These are phyloP conservation scores for Albifimbria verrucaria DNA, from an alignment of 2,329 filamentous ascomycete genomes.

Conservation along the genomic window DNA sequence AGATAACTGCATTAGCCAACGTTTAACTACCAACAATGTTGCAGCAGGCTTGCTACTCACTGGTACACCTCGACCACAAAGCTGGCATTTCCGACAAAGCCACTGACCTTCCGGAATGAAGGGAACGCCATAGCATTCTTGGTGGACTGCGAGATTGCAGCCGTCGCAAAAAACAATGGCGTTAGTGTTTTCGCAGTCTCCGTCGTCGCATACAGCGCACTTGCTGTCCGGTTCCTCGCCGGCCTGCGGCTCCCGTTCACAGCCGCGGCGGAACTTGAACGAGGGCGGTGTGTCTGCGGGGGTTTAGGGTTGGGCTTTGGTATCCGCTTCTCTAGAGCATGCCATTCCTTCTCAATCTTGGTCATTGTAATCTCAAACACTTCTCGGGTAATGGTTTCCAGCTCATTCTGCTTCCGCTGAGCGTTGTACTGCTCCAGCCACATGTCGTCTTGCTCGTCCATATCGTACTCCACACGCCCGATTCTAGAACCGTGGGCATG, in stretches of 20 bases:
- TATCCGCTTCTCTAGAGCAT: slow-evolving; percentile 91
- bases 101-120: slow-evolving; percentile 99
- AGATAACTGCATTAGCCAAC: slow-evolving; percentile 12
- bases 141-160: slow-evolving; percentile 94
- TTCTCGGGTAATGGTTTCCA: slow-evolving; percentile 84
- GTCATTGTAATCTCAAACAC: slow-evolving; percentile 98
- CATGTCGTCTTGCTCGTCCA: slow-evolving; percentile 98
- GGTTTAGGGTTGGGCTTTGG: slow-evolving; percentile 96
- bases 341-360: slow-evolving; percentile 98
- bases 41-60: slow-evolving; percentile 41
- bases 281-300: slow-evolving; percentile 86
- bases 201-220: slow-evolving; percentile 96
- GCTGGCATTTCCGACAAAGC: slow-evolving; percentile 94
- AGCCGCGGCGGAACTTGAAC: slow-evolving; percentile 89
- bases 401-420: slow-evolving; percentile 68
- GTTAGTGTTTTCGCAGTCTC: slow-evolving; percentile 99
- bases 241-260: slow-evolving; percentile 85
- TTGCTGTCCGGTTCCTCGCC: slow-evolving; percentile 97
- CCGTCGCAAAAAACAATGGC: slow-evolving; percentile 99
- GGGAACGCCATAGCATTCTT: slow-evolving; percentile 97
- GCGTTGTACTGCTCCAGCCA: slow-evolving; percentile 86
- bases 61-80: slow-evolving; percentile 87
- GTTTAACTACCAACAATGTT: not conserved
- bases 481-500: slow-evolving; percentile 40
- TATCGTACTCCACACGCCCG: slow-evolving; percentile 94